Evolutionary conservation across 345 rosid genomes (phyloP), one percentile per base, ranked within the genome.

Genomic region (Adansonia digitata): DNA sequence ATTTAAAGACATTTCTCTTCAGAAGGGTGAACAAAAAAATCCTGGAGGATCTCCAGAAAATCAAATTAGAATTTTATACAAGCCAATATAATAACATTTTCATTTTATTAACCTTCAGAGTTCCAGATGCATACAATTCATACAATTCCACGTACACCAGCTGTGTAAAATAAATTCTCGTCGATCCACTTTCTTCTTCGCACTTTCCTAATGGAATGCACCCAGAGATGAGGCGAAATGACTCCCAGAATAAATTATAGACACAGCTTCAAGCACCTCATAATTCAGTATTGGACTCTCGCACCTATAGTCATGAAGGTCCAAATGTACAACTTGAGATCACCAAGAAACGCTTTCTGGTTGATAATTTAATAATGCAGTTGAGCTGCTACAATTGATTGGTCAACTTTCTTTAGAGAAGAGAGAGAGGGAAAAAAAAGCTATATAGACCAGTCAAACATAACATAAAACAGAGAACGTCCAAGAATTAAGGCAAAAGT

Each of bases 81-180:
- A 52, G 73, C 9, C 22, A 61, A 5, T 43, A 34, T 29, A 64
- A 51, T 57, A 35, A 22, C 15, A 68, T 37, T 34, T 62, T 40
- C 61, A 46, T 31, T 22, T 64, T 74, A 68, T 78, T 84, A 94
- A 98, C 98, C 84, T 82, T 88, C 93, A 81, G 97, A 86, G 75
- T 75, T 87, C 98, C 98, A 94, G 45, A 94, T 74, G 53, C 93
- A 86, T 62, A 93, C 87, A n/a, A n/a, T n/a, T n/a, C n/a, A n/a
- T n/a, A n/a, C n/a, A 76, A 89, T 79, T 78, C 97, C 98, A 53
- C 92, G 92, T 80, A 92, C 98, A 77, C 98, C 98, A 63, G 87
- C 89, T 24, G 98, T 91, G 66, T 69, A 82, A 92, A 94, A 83
- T 81, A 64, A 73, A 86, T 78, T 74, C 66, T 83, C 27, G 71